Conservation (phyloP, 73 alveolate species). For the Tetrahymena malaccensis region DNA sequence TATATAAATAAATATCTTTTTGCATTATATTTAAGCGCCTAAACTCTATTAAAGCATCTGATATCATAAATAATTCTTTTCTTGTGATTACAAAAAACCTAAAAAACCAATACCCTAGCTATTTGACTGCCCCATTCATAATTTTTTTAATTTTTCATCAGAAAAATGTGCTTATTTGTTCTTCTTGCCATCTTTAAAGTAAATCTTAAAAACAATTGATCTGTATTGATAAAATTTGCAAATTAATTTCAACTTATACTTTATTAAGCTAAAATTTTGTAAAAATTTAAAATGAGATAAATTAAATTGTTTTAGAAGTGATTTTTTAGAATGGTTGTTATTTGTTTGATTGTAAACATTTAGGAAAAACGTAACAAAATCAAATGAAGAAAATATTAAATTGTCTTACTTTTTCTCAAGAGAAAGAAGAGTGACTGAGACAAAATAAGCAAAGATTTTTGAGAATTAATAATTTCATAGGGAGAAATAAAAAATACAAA, state of each 20-base stretch:
- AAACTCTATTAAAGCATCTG: neutral
- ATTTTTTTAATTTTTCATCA: neutral
- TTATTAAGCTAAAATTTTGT: too few relatives aligned
- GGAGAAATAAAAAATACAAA: too few relatives aligned
- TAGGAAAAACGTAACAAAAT: neutral
- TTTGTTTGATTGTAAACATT: too few relatives aligned
- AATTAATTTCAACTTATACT: too few relatives aligned
- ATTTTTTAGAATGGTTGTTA: too few relatives aligned
- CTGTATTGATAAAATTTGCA: too few relatives aligned
- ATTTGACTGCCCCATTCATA: neutral
- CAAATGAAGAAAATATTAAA: neutral
- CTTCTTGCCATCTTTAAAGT: neutral
- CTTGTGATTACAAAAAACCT: neutral
- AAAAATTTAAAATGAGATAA: too few relatives aligned
- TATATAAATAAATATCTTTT: neutral
- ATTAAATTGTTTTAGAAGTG: too few relatives aligned
- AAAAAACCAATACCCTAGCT: too few relatives aligned
- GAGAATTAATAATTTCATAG: neutral
- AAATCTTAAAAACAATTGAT: too few relatives aligned
- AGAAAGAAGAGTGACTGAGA: neutral
- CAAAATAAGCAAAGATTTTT: neutral
- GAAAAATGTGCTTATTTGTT: neutral
- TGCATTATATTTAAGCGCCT: neutral
- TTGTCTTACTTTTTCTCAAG: neutral
- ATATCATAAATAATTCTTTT: too few relatives aligned